Conservation (phyloP, 2,329 filamentous ascomycete species). For the Camillea tinctor region DNA sequence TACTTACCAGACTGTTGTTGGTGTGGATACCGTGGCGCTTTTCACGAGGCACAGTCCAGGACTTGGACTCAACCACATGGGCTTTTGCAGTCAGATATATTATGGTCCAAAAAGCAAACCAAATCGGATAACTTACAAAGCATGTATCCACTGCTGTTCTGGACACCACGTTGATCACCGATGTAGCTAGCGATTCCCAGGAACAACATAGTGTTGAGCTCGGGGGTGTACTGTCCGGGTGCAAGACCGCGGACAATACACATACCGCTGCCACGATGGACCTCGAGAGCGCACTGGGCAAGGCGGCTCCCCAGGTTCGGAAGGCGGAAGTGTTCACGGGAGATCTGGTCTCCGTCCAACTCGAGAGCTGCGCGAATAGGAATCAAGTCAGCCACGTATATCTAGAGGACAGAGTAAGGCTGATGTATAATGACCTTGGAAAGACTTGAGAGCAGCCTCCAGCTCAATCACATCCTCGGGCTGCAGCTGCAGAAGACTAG, state of each 20-base stretch:
- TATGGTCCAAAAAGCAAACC: not conserved
- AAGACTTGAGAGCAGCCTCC: conserved; percentile 22
- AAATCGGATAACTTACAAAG: conserved; percentile 37
- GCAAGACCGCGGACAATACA: conserved; percentile 55
- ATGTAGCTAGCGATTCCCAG: conserved; percentile 57
- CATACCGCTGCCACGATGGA: conserved; percentile 49
- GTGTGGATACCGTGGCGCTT: conserved; percentile 51
- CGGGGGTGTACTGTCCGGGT: conserved; percentile 43
- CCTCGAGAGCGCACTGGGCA: conserved; percentile 29
- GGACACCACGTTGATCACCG: conserved; percentile 50
- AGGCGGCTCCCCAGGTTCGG: conserved; percentile 37
- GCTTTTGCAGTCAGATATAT: conserved; percentile 33
- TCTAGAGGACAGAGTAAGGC: conserved; percentile 14
- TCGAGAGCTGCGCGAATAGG: conserved; percentile 29
- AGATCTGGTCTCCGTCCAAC: conserved; percentile 39
- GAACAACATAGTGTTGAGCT: conserved; percentile 56
- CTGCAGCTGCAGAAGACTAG: conserved; percentile 20
- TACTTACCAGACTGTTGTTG: conserved; percentile 41
- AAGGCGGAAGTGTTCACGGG: conserved; percentile 40
- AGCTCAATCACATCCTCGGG: conserved; percentile 23
- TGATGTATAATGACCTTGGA: conserved; percentile 22
- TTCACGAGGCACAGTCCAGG: conserved; percentile 43
- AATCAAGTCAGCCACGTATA: conserved; percentile 1
- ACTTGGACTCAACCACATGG: conserved; percentile 47
- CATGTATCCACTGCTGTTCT: conserved; percentile 48